These are phyloP conservation scores for Vitis vinifera DNA, from an alignment of 164 flowering plant genomes.

Conservation along the genomic window ASM3070453v1 NC_081822.1:2850001-2850500, in stretches of 20 bases:
- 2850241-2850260: constrained; percentile 26
- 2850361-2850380: too few relatives aligned
- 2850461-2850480: too few relatives aligned
- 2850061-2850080: not conserved
- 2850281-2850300: too few relatives aligned
- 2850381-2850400: too few relatives aligned
- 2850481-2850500: too few relatives aligned
- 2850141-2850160: constrained; percentile 5
- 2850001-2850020: constrained; percentile 7
- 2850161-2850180: not conserved
- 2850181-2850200: not conserved
- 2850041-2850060: not conserved
- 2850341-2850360: too few relatives aligned
- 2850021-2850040: not conserved
- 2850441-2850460: too few relatives aligned
- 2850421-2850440: too few relatives aligned
- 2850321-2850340: too few relatives aligned
- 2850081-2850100: not conserved
- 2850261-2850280: not conserved
- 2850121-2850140: not conserved
- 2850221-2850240: constrained; percentile 9
- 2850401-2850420: too few relatives aligned
- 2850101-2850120: not conserved
- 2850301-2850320: too few relatives aligned
- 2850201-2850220: not conserved